phyloP scores from a whole-genome alignment of 2,329 filamentous ascomycete species.

The Monilinia polystroma region DNA sequence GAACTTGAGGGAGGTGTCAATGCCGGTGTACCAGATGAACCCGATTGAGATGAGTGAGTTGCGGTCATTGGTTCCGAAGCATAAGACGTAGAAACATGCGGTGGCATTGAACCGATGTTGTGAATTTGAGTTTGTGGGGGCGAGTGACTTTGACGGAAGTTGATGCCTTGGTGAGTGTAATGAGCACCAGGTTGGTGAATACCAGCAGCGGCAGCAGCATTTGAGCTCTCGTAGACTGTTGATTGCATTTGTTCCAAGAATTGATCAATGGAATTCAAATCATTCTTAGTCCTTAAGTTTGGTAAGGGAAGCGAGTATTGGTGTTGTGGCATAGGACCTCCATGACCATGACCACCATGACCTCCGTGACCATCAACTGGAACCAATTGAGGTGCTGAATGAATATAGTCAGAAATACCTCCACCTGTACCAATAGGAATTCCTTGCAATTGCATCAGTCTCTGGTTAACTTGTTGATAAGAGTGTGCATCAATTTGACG shows the following conservation, averaged over 20 bases:
- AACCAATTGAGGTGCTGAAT: conserved; percentile 50
- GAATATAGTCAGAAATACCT: conserved; percentile 56
- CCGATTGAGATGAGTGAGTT: conserved; percentile 55
- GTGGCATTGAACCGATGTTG: conserved; percentile 32
- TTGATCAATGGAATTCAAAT: conserved; percentile 89
- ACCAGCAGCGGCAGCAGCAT: conserved; percentile 73
- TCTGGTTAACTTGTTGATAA: conserved; percentile 89
- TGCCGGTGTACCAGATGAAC: conserved; percentile 63
- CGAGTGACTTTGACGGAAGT: conserved; percentile 58
- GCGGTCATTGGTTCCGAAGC: conserved; percentile 60
- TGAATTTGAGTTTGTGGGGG: conserved; percentile 44
- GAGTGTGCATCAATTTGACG: conserved; percentile 83
- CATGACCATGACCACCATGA: conserved; percentile 43
- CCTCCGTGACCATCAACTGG: conserved; percentile 52
- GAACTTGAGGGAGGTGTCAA: conserved; percentile 74
- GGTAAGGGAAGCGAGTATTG: conserved; percentile 84
- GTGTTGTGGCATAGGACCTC: conserved; percentile 64
- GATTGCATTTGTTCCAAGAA: conserved; percentile 95
- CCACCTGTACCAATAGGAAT: conserved; percentile 58
- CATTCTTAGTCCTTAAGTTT: conserved; percentile 88
- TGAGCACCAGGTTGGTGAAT: conserved; percentile 73
- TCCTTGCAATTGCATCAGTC: conserved; percentile 77
- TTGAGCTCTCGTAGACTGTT: conserved; percentile 91
- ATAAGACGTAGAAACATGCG: conserved; percentile 44
- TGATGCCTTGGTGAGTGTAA: conserved; percentile 55